Evolutionary conservation across 495 filamentous ascomycete genomes (phyloP), one percentile per base, ranked within the genome.

Genomic region (Xylaria grammica): DNA sequence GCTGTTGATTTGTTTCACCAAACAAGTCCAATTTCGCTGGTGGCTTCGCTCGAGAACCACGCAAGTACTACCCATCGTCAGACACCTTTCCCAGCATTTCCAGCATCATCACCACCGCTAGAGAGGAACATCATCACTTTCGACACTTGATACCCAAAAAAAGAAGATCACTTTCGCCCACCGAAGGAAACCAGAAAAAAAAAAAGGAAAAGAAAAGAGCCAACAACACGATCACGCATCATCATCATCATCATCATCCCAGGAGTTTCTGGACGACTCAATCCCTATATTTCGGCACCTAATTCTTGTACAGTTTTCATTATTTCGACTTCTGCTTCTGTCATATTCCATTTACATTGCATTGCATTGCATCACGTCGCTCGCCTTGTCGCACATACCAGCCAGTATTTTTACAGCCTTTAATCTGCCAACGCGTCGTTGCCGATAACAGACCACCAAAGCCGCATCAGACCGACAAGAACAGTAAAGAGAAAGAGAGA

Each of bases 211-310:
- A 65, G 50, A 26, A 51, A 57, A 29, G 7, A 36, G 20, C 40
- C 15, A 10, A 49, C 46, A 60, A 60, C 24, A 11, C 42, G 11
- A 62, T 13, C 51, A 20, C 36, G 60, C 50, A 54, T 30, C 38
- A 32, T 15, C n/a, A n/a, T 15, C 38, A 42, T 13, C 60, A 40
- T 2, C 48, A 44, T 46, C n/a, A 46, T 48, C 46, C 55, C 55
- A 53, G 49, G 55, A 65, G 63, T 60, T 64, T 65, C 63, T 65
- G 54, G 63, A 65, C 55, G 38, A 65, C 63, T 65, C 63, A 55
- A 65, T 59, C 36, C 53, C 52, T 65, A 56, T 57, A 51, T 53
- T 60, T 58, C 63, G 36, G 42, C 48, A 58, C 56, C 40, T 65
- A 60, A 65, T 53, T 55, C 46, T 60, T 65, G 63, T 65, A 65